These are phyloP conservation scores for Psilocybe cyanescens DNA, from an alignment of 768 basidiomycete species.

Conservation along the genomic window DNA sequence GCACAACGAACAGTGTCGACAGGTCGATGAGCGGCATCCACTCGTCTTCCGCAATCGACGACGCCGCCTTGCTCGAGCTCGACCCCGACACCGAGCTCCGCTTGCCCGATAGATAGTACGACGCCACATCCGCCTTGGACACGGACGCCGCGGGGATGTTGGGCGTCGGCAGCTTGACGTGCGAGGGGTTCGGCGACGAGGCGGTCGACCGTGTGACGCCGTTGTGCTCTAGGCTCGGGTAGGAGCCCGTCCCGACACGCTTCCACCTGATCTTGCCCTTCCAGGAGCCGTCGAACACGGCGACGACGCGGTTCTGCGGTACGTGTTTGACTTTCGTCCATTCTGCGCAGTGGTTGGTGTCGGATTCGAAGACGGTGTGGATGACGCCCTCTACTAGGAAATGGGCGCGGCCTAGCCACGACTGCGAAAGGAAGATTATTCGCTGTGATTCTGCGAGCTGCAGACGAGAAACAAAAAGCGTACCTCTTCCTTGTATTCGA, in stretches of 20 bases:
- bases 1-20: conserved; percentile 66
- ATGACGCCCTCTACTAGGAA: conserved; percentile 90
- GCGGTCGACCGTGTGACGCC: conserved; percentile 42
- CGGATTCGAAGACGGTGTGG: conserved; percentile 74
- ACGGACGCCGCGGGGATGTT: conserved; percentile 37
- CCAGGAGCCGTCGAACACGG: conserved; percentile 90
- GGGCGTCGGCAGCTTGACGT: conserved; percentile 42
- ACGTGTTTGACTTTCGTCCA: conserved; percentile 93
- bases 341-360: conserved; percentile 58
- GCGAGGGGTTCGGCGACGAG: conserved; percentile 53
- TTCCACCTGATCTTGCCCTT: conserved; percentile 81
- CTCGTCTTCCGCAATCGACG: conserved; percentile 41
- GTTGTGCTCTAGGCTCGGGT: conserved; percentile 25
- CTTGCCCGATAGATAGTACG: conserved; percentile 9
- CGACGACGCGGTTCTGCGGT: conserved; percentile 75
- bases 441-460: background rate
- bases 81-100: background rate
- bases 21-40: conserved; percentile 79
- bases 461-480: conserved; percentile 2
- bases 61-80: background rate
- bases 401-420: conserved; percentile 89
- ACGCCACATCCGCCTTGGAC: conserved; percentile 48
- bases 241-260: conserved; percentile 51
- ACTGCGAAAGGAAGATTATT: conserved; percentile 39
- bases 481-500: conserved; percentile 98